A percentile compares a stretch with the other conserved stretches of the same genome.
These are phyloP conservation scores for Russula compacta DNA, from an alignment of 768 basidiomycete genomes.

Conservation along the genomic window DNA sequence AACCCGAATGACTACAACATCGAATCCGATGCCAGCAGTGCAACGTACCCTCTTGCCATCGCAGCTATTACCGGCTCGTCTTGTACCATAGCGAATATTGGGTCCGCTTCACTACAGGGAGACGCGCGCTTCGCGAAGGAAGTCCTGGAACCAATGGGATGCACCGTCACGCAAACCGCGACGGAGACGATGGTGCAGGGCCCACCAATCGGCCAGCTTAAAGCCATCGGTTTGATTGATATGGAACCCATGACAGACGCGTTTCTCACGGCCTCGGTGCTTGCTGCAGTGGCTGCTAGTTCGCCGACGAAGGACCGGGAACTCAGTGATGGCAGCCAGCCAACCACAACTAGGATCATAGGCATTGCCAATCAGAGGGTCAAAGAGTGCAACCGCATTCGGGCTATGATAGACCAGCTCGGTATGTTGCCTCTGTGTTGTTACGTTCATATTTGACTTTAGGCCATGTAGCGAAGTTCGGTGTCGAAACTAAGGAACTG, in stretches of 20 bases:
- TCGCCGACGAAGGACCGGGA: slow-evolving; percentile 42
- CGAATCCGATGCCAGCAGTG: slow-evolving; percentile 91
- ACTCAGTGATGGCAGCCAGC: slow-evolving; percentile 26
- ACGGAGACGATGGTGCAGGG: slow-evolving; percentile 89
- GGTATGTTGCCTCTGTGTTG: slow-evolving; percentile 39
- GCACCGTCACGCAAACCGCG: slow-evolving; percentile 77
- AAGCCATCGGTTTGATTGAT: slow-evolving; percentile 79
- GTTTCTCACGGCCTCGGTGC: slow-evolving; percentile 88
- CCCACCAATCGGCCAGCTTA: slow-evolving; percentile 71
- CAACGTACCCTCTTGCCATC: slow-evolving; percentile 94
- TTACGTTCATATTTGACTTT: not conserved
- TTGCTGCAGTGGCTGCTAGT: slow-evolving; percentile 70
- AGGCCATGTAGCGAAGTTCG: slow-evolving; percentile 69
- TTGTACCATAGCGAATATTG: slow-evolving; percentile 91
- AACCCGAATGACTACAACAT: slow-evolving; percentile 81
- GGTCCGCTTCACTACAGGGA: slow-evolving; percentile 86
- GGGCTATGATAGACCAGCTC: slow-evolving; percentile 93
- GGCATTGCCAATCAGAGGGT: slow-evolving; percentile 98
- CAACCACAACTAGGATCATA: slow-evolving; percentile 64
- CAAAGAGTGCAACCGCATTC: slow-evolving; percentile 96
- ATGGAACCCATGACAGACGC: slow-evolving; percentile 99
- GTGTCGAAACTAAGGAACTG: slow-evolving; percentile 83
- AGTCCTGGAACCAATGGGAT: slow-evolving; percentile 93
- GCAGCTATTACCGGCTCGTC: slow-evolving; percentile 96
- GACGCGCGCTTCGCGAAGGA: slow-evolving; percentile 93